Percentiles rank a stretch among this genome's conserved stretches.
These are phyloP conservation scores for Colletotrichum sp. DNA, from an alignment of 2,329 filamentous ascomycete species.

Conservation along the genomic window DNA sequence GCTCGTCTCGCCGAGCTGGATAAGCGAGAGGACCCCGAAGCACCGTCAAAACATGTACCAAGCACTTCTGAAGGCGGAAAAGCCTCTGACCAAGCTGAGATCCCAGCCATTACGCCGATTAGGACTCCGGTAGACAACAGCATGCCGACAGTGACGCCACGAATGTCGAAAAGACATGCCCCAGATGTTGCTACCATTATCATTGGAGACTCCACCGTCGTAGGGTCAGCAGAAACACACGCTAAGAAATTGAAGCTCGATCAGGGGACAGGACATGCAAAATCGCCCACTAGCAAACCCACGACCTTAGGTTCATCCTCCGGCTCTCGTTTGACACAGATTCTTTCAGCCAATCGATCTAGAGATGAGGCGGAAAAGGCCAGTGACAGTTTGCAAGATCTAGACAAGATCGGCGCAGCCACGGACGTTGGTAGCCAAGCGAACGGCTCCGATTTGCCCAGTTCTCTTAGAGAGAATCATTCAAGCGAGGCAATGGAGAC, in stretches of 20 bases:
- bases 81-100: slow-evolving; percentile 19
- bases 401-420: neutral
- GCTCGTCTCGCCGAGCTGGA: slow-evolving; percentile 35
- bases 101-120: slow-evolving; percentile 19
- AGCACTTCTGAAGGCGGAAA: neutral
- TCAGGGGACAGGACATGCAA: neutral
- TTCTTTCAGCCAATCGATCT: slow-evolving; percentile 43
- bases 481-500: neutral
- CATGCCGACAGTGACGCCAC: neutral
- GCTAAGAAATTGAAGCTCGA: slow-evolving; percentile 36
- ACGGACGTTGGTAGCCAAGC: neutral
- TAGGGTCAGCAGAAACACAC: slow-evolving; percentile 67
- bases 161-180: slow-evolving; percentile 59
- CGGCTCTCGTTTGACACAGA: slow-evolving; percentile 46
- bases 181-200: slow-evolving; percentile 75
- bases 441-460: neutral
- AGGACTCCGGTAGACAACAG: neutral
- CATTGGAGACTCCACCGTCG: slow-evolving; percentile 71
- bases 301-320: slow-evolving; percentile 38
- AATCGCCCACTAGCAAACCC: neutral
- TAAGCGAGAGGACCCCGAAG: slow-evolving; percentile 25
- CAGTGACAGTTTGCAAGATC: neutral
- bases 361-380: neutral
- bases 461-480: no score
- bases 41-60: neutral